Evolutionary conservation across 2,329 filamentous ascomycete species (phyloP).

Genomic region (Bipolaris bicolor): DNA sequence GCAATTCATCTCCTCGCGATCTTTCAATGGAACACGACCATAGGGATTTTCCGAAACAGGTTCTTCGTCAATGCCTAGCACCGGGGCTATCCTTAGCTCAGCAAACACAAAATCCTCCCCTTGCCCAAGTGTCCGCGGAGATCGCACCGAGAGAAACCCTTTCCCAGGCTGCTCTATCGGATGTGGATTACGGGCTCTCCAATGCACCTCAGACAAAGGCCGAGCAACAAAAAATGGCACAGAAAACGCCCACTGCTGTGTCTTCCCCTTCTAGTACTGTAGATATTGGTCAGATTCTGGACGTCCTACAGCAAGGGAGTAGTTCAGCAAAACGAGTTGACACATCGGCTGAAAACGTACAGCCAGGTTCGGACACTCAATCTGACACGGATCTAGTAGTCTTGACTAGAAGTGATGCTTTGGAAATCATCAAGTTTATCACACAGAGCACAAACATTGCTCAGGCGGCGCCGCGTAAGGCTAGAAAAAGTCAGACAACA

Average conservation of each 20-base stretch:
- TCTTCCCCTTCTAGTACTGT: slow-evolving; percentile 20
- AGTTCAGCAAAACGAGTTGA: slow-evolving; percentile 3
- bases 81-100: not conserved
- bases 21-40: slow-evolving; percentile 31
- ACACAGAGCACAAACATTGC: slow-evolving; percentile 24
- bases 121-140: not conserved
- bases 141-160: not conserved
- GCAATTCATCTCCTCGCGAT: slow-evolving; percentile 28
- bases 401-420: slow-evolving; percentile 30
- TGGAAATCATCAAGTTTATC: slow-evolving; percentile 35
- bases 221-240: slow-evolving; percentile 36
- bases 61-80: not conserved
- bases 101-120: not conserved
- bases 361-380: not conserved
- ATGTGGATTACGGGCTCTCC: slow-evolving; percentile 1
- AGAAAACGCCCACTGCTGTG: slow-evolving; percentile 31
- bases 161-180: not conserved
- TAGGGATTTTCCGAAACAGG: slow-evolving; percentile 10
- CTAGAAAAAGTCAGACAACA: slow-evolving; percentile 17
- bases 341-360: not conserved
- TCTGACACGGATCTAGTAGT: slow-evolving; percentile 4
- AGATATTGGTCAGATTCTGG: slow-evolving; percentile 33
- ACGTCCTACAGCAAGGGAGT: slow-evolving; percentile 19
- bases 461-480: slow-evolving; percentile 17
- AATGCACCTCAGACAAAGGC: slow-evolving; percentile 38